Base-by-base conservation (phyloP, 768 basidiomycete species). In the Kwoniella bestiolae region DNA sequence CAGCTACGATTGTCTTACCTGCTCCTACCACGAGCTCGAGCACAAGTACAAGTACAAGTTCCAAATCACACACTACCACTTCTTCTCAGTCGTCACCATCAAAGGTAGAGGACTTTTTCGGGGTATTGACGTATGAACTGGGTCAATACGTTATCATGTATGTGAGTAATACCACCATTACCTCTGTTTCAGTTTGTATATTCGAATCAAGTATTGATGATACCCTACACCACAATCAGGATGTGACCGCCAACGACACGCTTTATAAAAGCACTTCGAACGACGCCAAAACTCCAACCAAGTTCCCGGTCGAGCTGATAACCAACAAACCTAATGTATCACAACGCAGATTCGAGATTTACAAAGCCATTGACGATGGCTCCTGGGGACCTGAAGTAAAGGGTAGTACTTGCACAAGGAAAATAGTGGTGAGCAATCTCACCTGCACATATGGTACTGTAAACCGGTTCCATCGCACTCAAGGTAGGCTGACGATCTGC, bases 101-200 rank as follows among this genome's bases (percentile, higher is more conserved):
- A 2, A 44, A 32, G 16, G n/a, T 14, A 9, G n/a, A 46, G 11
- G 28, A 32, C 7, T 46, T 46, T 16, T 58, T 46, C 23, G 56
- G 56, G 2, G 12, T 58, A 26, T 46, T 58, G 38, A 58, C 44
- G 8, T 58, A 58, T n/a, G 45, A 46, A 28, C 31, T 45, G 6
- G 56, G 56, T 26, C 56, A 58, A 23, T 29, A 47, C 14, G 44
- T 58, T 0, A 38, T 58, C 9, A 58, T 58, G 56, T 45, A 44
- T 21, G 56, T 58, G 26, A 58, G 56, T 58, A 7, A 32, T 47
- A 25, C 3, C 14, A 21, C 18, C 6, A 8, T 5, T 11, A 32
- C 26, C 9, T 49, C 14, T 26, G 7, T 26, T 52, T 5, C 7
- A 52, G 47, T 8, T 41, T 41, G 38, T 8, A 25, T 51, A 16